Evolutionary conservation across 2,329 filamentous ascomycete species (phyloP), one percentile per base, ranked within the genome.

Genomic region (Ophiostoma himal-ulmi): DNA sequence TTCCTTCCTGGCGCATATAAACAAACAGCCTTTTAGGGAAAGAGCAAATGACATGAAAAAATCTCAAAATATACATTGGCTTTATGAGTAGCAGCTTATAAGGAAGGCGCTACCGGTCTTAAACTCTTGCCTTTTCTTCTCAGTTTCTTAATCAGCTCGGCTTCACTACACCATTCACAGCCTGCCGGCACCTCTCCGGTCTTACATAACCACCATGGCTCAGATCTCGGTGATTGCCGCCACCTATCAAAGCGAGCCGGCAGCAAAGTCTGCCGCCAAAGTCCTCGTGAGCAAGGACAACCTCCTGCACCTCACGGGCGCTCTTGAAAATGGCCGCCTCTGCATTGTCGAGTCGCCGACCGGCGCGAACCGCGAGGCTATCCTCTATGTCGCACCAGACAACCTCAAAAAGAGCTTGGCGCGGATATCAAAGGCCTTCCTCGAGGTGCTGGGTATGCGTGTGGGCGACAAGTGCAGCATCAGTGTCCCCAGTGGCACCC

Each of bases 381-480:
- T 57, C 1, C 69, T 76, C 11, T 74, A 68, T 54, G 68, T 48
- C 1, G 57, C 72, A 1, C 71, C 70, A 0, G 70, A 74, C n/a
- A 54, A 68, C 5, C 69, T 74, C 22, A 77, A 76, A 68, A 76
- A 75, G 74, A 75, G 73, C 22, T 71, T 77, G 14, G 77, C 75
- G 54, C 72, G 94, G 82, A 87, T 92, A 81, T 89, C 91, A 30
- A 89, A 91, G 73, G 83, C 87, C 6, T 87, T 96, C 69, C 89
- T 91, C 73, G 89, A 91, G 48, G 85, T 87, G 7, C 91, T 91
- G 74, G 87, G 87, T 0, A 85, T 96, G 75, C 89, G 90, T 72
- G 82, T 95, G 4, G 88, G 88, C 20, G 91, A 93, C 67, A 85
- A 88, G 68, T 81, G 85, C 44, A 79, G 79, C 44, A 82, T 96